phyloP scores from a whole-genome alignment of 2,329 filamentous ascomycete genomes.

The Claviceps sp. region DNA sequence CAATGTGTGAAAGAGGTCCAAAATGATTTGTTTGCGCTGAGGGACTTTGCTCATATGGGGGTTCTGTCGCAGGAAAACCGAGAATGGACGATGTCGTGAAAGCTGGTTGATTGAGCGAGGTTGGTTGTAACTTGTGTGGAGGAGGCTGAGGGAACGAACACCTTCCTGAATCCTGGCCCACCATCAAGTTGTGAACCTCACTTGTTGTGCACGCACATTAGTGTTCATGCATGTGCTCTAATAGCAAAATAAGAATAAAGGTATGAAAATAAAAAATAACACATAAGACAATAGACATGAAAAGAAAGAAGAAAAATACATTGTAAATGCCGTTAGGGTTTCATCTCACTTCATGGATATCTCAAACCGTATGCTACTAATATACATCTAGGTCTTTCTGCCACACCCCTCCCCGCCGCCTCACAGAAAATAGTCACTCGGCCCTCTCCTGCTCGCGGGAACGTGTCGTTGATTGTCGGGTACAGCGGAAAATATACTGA shows the following conservation, averaged over 20 bases:
- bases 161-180: background rate
- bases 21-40: background rate
- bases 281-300: background rate
- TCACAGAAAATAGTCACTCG: slow-evolving; percentile 58
- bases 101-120: background rate
- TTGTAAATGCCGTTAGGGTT: slow-evolving; percentile 10
- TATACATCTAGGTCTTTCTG: slow-evolving; percentile 23
- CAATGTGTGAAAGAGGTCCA: background rate
- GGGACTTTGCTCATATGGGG: background rate
- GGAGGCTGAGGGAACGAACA: background rate
- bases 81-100: background rate
- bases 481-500: slow-evolving; percentile 86
- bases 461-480: slow-evolving; percentile 73
- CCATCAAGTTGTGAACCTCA: background rate
- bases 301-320: background rate
- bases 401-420: slow-evolving; percentile 13
- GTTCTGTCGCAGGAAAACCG: background rate
- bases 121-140: background rate
- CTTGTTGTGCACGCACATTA: background rate
- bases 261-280: background rate
- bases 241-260: background rate
- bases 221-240: background rate
- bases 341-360: slow-evolving; percentile 25
- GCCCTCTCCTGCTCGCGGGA: slow-evolving; percentile 54
- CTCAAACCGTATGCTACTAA: slow-evolving; percentile 28